Conservation (phyloP, 2,329 filamentous ascomycete species). For the Xylariaceae sp. region DNA sequence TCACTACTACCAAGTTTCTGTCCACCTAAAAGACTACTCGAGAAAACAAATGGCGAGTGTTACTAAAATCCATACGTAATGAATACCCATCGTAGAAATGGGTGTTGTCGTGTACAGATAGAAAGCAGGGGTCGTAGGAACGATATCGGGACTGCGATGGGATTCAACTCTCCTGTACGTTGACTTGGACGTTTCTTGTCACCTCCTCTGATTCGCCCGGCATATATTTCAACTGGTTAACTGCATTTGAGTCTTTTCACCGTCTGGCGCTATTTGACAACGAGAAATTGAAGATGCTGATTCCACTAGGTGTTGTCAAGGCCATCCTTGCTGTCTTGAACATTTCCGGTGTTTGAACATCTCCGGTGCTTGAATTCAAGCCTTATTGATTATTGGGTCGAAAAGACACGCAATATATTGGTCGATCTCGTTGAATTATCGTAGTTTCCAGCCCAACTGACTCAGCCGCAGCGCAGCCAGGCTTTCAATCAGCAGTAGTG, state of each 20-base stretch:
- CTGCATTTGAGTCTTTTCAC: too few relatives aligned
- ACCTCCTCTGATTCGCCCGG: background rate
- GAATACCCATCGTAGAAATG: background rate
- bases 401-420: too few relatives aligned
- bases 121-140: constrained; percentile 10
- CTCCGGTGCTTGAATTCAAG: constrained; percentile 4
- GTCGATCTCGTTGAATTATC: background rate
- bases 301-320: too few relatives aligned
- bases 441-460: background rate
- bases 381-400: too few relatives aligned
- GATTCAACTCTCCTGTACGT: background rate
- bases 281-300: too few relatives aligned
- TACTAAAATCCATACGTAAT: constrained; percentile 13
- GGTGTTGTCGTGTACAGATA: background rate
- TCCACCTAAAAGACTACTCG: background rate
- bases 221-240: background rate
- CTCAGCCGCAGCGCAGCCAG: background rate
- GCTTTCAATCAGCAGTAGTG: background rate
- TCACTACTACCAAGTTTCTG: background rate
- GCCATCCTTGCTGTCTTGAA: constrained; percentile 10
- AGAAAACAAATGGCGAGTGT: too few relatives aligned
- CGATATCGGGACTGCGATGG: constrained; percentile 7
- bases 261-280: background rate
- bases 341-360: constrained; percentile 7
- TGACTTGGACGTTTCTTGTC: constrained; percentile 2